Percentiles rank a stretch among this genome's conserved stretches.
These are phyloP conservation scores for Ampelocalamus luodianensis DNA, from an alignment of 176 grass and related monocot species.

Conservation along the genomic window DNA sequence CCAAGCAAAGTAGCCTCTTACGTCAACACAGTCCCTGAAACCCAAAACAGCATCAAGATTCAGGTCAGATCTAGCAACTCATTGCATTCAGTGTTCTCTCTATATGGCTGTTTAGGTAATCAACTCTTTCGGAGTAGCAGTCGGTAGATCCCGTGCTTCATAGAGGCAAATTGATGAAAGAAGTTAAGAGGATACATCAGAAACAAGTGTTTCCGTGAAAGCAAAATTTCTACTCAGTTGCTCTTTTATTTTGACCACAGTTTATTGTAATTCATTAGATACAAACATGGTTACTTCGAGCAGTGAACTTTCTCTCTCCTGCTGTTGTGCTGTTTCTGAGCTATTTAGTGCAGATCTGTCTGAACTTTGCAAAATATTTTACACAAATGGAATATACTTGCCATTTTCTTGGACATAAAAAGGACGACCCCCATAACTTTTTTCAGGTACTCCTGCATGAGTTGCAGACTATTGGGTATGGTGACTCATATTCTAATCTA, in stretches of 20 bases:
- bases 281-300: neutral
- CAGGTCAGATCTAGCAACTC: too few relatives aligned
- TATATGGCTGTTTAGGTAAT: neutral
- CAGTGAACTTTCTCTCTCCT: neutral
- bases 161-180: neutral
- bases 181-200: neutral
- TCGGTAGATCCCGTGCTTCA: neutral
- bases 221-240: too few relatives aligned
- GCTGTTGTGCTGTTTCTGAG: neutral
- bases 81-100: neutral
- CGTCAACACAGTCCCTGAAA: neutral
- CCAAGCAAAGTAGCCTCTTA: neutral
- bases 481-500: too few relatives aligned
- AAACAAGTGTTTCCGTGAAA: too few relatives aligned
- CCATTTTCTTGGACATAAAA: neutral
- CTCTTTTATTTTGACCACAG: too few relatives aligned
- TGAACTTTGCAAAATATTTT: neutral
- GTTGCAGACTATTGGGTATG: neutral
- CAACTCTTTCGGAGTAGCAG: neutral
- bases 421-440: neutral
- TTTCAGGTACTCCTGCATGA: too few relatives aligned
- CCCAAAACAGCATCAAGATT: neutral
- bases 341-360: neutral
- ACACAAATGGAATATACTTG: neutral
- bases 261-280: too few relatives aligned